Base-by-base conservation (phyloP, 2,329 filamentous ascomycete genomes). In the Xylaria sp. region DNA sequence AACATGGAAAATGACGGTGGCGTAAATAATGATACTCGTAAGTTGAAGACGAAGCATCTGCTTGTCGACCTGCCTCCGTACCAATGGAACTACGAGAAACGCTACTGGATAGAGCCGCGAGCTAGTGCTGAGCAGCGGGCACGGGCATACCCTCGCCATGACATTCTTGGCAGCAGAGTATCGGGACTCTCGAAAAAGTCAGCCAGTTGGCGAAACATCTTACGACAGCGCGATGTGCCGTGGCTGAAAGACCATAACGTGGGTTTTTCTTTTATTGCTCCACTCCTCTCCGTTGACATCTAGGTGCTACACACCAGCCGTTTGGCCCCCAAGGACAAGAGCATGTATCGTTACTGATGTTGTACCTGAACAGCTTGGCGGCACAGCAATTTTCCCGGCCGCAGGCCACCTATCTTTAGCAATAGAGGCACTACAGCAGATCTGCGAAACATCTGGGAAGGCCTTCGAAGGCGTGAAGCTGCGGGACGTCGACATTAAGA, bases 51-150 rank as follows among this genome's bases (percentile, higher is more conserved):
- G 27, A 58, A 56, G 31, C 55, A 60, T 43, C 23, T 70, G 21
- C 58, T 73, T 5, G 69, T 72, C 8, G 71, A 74, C 38, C 60
- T 75, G 15, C 73, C 73, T 0, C 63, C 67, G 3, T 75, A 75
- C 60, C 69, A 70, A 43, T 75, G 71, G 70, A 69, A 69, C 29
- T 70, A 74, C 23, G 54, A 63, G 23, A 59, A 59, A 31, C 41
- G 41, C 1, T 66, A 66, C 49, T 72, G 68, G 68, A 56, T 65
- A 1, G 72, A 74, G 53, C 52, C 62, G 3, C 67, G 72, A n/a
- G 66, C 58, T 8, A 72, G 68, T 44, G 43, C 33, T 3, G 72
- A 75, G 27, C 66, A 69, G 23, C 69, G 73, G 1, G 47, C 43
- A 11, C 63, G 58, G 0, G 54, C 25, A 5, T 67, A 66, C 25